These are phyloP conservation scores for Hypoxylon crocopeplum DNA, from an alignment of 495 filamentous ascomycete species.

Conservation along the genomic window DNA sequence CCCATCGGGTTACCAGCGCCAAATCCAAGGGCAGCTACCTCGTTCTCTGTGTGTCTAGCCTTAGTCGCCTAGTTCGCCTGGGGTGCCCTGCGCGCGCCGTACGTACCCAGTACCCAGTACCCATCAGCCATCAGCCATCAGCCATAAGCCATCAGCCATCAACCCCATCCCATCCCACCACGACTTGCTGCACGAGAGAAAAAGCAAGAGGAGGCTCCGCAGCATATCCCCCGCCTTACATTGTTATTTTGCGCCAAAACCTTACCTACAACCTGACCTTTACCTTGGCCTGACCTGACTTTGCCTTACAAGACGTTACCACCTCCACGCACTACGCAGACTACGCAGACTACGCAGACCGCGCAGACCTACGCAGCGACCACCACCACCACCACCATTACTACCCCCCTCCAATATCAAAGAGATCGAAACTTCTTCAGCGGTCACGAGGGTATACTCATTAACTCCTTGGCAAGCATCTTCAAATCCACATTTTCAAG, in stretches of 20 bases:
- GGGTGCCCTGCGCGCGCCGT: too few species aligned
- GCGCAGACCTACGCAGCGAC: not conserved
- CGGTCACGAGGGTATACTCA: slow-evolving; percentile 38
- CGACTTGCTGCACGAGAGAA: slow-evolving; percentile 1
- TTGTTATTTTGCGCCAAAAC: slow-evolving; percentile 35
- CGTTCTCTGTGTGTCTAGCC: not conserved
- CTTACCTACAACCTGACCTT: slow-evolving; percentile 10
- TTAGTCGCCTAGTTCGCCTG: slow-evolving; percentile 1
- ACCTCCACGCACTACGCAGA: too few species aligned
- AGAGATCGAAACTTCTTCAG: slow-evolving; percentile 20
- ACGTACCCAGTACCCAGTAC: too few species aligned
- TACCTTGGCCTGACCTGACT: not conserved
- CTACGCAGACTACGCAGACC: too few species aligned
- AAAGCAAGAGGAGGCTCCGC: slow-evolving; percentile 33
- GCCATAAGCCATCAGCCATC: not conserved
- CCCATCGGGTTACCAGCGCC: slow-evolving; percentile 37
- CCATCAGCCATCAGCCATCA: too few species aligned
- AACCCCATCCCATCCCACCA: slow-evolving; percentile 9
- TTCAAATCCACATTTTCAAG: slow-evolving; percentile 33
- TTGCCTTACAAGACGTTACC: slow-evolving; percentile 37
- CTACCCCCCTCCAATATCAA: slow-evolving; percentile 29
- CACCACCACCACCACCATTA: not conserved
- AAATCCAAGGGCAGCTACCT: slow-evolving; percentile 28
- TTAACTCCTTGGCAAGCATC: slow-evolving; percentile 27
- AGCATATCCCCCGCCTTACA: slow-evolving; percentile 39